phyloP scores from a whole-genome alignment of 768 basidiomycete species.

The Gyrodon lividus region DNA sequence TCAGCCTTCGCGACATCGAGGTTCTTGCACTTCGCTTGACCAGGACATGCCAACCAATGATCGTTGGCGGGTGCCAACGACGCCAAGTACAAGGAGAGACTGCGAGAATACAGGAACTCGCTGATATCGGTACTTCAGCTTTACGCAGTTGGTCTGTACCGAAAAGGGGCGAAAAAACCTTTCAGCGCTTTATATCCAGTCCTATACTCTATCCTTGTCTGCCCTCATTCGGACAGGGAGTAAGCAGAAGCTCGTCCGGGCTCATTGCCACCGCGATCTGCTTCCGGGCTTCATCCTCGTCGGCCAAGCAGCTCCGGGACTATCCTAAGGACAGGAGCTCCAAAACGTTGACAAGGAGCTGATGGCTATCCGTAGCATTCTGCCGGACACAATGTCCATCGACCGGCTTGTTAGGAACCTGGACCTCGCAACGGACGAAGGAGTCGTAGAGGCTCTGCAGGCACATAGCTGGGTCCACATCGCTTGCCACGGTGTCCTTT shows the following conservation, averaged over 20 bases:
- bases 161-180: slow-evolving; percentile 3
- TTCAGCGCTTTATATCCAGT: slow-evolving; percentile 16
- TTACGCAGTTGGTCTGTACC: slow-evolving; percentile 18
- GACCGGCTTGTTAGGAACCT: neutral
- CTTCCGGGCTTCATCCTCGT: slow-evolving; percentile 1
- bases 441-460: slow-evolving; percentile 3
- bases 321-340: neutral
- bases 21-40: neutral
- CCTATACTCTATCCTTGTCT: slow-evolving; percentile 20
- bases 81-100: neutral
- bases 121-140: slow-evolving; percentile 11
- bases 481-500: slow-evolving; percentile 26
- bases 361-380: neutral
- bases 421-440: neutral
- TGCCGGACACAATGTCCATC: neutral
- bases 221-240: slow-evolving; percentile 15
- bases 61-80: neutral
- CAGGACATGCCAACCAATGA: neutral
- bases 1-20: neutral
- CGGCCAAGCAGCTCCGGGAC: slow-evolving; percentile 1
- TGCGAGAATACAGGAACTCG: neutral
- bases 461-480: slow-evolving; percentile 21
- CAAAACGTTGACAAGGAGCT: neutral
- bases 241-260: neutral
- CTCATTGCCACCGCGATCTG: neutral